phyloP scores from a whole-genome alignment of 805 yeast species.

The Wickerhamomyces sydowiorum region DNA sequence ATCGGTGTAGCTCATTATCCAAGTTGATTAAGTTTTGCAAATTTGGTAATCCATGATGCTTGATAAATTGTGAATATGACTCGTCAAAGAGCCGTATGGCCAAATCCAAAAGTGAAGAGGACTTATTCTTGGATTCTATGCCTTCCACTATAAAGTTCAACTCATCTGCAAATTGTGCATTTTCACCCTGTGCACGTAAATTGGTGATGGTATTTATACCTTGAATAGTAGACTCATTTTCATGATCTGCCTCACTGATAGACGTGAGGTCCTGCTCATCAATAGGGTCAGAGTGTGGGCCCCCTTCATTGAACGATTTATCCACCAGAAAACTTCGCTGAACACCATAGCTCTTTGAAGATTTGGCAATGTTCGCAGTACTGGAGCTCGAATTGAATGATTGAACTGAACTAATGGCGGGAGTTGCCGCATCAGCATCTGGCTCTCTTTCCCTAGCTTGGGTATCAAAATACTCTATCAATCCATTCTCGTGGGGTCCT shows the following conservation, averaged over 20 bases:
- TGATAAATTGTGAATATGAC: slow-evolving; percentile 14
- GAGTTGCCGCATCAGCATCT: not conserved
- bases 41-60: slow-evolving; percentile 9
- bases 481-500: too few species aligned
- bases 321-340: slow-evolving; percentile 22
- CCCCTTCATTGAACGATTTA: slow-evolving; percentile 7
- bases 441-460: not conserved
- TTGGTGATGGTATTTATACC: slow-evolving; percentile 20
- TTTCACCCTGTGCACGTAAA: slow-evolving; percentile 29
- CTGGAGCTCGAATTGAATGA: not conserved
- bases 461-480: too few species aligned
- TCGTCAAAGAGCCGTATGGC: slow-evolving; percentile 18
- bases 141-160: slow-evolving; percentile 27
- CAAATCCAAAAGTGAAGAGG: slow-evolving; percentile 20
- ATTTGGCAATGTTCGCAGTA: slow-evolving; percentile 5
- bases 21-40: slow-evolving; percentile 4
- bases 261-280: slow-evolving; percentile 8
- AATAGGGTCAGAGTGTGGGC: slow-evolving; percentile 7
- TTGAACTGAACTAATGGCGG: not conserved
- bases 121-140: slow-evolving; percentile 11
- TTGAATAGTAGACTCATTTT: slow-evolving; percentile 3
- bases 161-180: slow-evolving; percentile 28
- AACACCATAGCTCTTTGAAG: slow-evolving; percentile 23
- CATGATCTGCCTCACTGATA: slow-evolving; percentile 8
- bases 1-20: slow-evolving; percentile 1